Evolutionary conservation across 2,329 filamentous ascomycete species (phyloP), one percentile per base, ranked within the genome.

Genomic region (Akanthomyces lecanii): DNA sequence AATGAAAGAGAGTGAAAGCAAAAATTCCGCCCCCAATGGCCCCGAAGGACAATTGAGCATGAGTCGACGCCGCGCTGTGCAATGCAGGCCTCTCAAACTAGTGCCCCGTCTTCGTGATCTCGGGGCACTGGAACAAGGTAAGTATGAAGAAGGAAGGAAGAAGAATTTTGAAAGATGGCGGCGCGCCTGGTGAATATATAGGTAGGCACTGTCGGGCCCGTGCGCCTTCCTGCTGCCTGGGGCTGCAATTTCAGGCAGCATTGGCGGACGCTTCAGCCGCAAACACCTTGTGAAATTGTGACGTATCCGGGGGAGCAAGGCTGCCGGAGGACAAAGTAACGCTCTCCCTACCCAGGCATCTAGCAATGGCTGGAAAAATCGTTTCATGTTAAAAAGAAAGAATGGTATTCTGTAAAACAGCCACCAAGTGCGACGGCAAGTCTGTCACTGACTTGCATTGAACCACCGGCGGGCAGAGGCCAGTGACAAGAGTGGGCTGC

Each of bases 1-100:
- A 77, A 80, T 77, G 79, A 81, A 81, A 81, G 76, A 66, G 61
- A 61, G 36, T 61, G 66, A 74, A 69, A 81, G 74, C 78, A 79
- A 81, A 79, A 81, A 79, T 80, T 81, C 51, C 76, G 72, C 76
- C 75, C 74, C 75, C 78, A 75, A 81, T 78, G 79, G 79, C 76
- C 77, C 77, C 75, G 75, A 80, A 81, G 78, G 78, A 77, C 78
- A 81, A 79, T 80, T 74, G 76, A 80, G 75, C 67, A 69, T 71
- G 72, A 75, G 73, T 74, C 70, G 74, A 78, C 78, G 75, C 79
- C 79, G 76, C 79, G 78, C 71, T 79, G 79, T 82, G 79, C 79
- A 79, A 81, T 82, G 79, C 79, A 82, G 79, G 78, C 75, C 74
- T 75, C 72, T 76, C 75, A 69, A 69, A 71, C 76, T 80, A 75